Evolutionary conservation across 2,329 filamentous ascomycete genomes (phyloP).

Genomic region (Colletotrichum eleusines): DNA sequence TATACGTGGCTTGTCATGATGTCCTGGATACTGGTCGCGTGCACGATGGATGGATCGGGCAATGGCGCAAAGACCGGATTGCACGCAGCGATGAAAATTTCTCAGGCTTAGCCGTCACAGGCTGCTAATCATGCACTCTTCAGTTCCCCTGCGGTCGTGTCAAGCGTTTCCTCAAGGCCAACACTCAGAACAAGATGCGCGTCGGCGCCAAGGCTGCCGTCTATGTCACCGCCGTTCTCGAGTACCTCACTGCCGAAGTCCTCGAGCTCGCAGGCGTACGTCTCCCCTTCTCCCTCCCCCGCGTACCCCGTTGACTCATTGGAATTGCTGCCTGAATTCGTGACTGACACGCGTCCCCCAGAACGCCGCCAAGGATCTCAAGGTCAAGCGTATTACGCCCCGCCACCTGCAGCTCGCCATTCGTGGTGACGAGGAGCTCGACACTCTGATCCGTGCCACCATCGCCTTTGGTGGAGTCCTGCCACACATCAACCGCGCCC

Average conservation of each 20-base stretch:
- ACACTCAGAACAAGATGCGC: slow-evolving; percentile 99
- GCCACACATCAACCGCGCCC: slow-evolving; percentile 97
- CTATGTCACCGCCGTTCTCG: slow-evolving; percentile 97
- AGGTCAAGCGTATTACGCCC: slow-evolving; percentile 99
- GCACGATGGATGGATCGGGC: slow-evolving; percentile 18
- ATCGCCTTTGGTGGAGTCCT: slow-evolving; percentile 99
- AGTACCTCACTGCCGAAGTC: slow-evolving; percentile 98
- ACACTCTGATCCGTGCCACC: slow-evolving; percentile 96
- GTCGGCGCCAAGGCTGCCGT: slow-evolving; percentile 98
- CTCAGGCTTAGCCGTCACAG: background rate
- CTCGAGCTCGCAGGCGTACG: slow-evolving; percentile 92
- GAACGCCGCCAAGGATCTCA: slow-evolving; percentile 99
- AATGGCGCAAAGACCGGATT: slow-evolving; percentile 25
- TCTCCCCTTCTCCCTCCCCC: slow-evolving; percentile 46
- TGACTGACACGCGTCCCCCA: slow-evolving; percentile 48
- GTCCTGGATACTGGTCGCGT: slow-evolving; percentile 26
- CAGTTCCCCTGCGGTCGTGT: slow-evolving; percentile 99
- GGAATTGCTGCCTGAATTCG: slow-evolving; percentile 24
- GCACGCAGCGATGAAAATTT: slow-evolving; percentile 28
- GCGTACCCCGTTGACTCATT: slow-evolving; percentile 27
- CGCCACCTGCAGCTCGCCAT: slow-evolving; percentile 98
- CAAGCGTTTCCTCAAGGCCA: slow-evolving; percentile 99
- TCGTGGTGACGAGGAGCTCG: slow-evolving; percentile 97
- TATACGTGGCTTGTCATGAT: slow-evolving; percentile 1
- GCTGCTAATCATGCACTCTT: slow-evolving; percentile 21